Evolutionary conservation across 805 yeast species (phyloP), one percentile per base, ranked within the genome.

Genomic region (Schwanniomyces vanrijiae): DNA sequence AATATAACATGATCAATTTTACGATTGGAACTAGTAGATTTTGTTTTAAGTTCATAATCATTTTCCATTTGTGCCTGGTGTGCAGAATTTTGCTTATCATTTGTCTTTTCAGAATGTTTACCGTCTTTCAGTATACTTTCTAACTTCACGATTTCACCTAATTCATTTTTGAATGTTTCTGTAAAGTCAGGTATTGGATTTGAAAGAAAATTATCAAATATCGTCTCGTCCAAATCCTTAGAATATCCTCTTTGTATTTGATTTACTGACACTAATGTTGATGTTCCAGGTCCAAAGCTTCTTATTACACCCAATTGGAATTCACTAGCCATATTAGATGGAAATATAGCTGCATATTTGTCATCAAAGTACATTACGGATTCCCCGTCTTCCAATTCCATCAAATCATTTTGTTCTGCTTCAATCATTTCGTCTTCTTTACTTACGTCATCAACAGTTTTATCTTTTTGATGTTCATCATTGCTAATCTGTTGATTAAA

Each of bases 1-100:
- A 92, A 71, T 1, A 91, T 81, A 51, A 92, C 68, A 58, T 84
- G 89, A 29, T 83, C 81, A 24, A 82, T 64, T 26, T 73, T 66
- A 43, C 76, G 44, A 24, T 63, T 50, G 2, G 69, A 50, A n/a
- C 55, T 48, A 1, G 46, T 40, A 10, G 51, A 35, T 11, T 59
- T 51, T 13, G 58, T 52, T n/a, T 56, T 56, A n/a, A 38, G 54
- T 48, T 81, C 84, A 24, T 68, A 74, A 54, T 81, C 86, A 37
- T 75, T 52, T 48, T 78, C 79, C 57, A 76, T 61, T n/a, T 71
- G 74, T n/a, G 65, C 56, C 53, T 77, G 71, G 52, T 75, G 64
- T 42, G 67, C 62, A 29, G 71, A 61, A 58, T 33, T 58, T 47
- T 49, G 37, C 46, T 29, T 16, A 56, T 38, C 28, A 44, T 14